Evolutionary conservation across 495 filamentous ascomycete genomes (phyloP), one percentile per base, ranked within the genome.

Genomic region (Annulohypoxylon stygium): DNA sequence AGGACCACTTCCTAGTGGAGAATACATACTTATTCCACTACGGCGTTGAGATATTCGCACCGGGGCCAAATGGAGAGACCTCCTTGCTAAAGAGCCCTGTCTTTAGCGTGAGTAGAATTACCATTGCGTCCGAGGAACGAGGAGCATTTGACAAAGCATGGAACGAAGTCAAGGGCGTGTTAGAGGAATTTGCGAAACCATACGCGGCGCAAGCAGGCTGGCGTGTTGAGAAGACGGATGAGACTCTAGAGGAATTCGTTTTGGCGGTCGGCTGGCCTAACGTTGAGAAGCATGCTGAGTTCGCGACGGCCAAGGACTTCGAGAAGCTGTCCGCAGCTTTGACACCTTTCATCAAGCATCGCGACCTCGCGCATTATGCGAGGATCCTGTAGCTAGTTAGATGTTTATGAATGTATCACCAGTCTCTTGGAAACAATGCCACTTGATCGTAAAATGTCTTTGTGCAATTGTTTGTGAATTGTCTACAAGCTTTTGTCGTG

Each of bases 221-320:
- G 83, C 79, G 85, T 37, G 79, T 86, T 33, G 87, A 87, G 71
- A 82, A 81, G 34, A 78, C 81, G 37, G 74, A 75, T 4, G 70
- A 74, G 1, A 78, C 72, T 3, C 75, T 80, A 16, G 85, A 87
- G 37, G 87, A 90, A 57, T 86, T 83, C 65, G 81, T 88, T 0
- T 47, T 90, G 0, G 81, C 88, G n/a, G 81, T 70, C 48, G 85
- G 87, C 4, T 88, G 86, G 86, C 76, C 81, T 26, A 76, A 73
- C 16, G 80, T 84, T 3, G 83, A 88, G 67, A 79, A 81, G 61
- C 84, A 88, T 61, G 55, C 48, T 33, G 81, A 69, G 4, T 87
- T 87, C 67, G 79, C 73, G 18, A 75, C 81, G 59, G 75, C 80
- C 3, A 73, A 78, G 16, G 80, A 45, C 5, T 83, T 83, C 25